phyloP scores from a whole-genome alignment of 108 stramenopile genomes.

The Nitzschia sp. region DNA sequence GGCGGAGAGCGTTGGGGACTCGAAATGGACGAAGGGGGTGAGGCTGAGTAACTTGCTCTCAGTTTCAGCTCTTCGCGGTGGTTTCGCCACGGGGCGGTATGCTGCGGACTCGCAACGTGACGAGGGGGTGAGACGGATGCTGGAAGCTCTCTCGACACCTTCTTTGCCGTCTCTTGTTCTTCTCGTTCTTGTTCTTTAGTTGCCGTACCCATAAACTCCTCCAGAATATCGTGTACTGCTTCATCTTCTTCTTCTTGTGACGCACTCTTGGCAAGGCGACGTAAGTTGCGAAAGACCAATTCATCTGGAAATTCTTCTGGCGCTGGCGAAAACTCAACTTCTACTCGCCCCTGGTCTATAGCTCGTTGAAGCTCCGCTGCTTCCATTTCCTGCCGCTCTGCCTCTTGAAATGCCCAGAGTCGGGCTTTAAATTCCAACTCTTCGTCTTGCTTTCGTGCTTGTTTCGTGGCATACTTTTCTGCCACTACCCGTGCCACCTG shows the following conservation, averaged over 20 bases:
- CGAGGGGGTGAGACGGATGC: not conserved
- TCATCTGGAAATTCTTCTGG: too few relatives aligned
- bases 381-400: not conserved
- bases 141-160: not conserved
- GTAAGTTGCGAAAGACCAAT: not conserved
- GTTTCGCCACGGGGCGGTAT: too few relatives aligned
- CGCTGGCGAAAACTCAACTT: too few relatives aligned
- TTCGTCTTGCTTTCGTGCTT: not conserved
- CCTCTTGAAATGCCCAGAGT: not conserved
- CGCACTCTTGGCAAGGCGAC: too few relatives aligned
- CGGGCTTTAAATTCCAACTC: not conserved
- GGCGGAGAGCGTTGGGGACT: too few relatives aligned
- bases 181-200: not conserved
- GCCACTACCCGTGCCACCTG: not conserved
- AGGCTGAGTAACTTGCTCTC: too few relatives aligned
- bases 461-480: not conserved
- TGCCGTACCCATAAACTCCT: not conserved
- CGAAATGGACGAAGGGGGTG: too few relatives aligned
- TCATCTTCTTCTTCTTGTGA: conserved; percentile 8
- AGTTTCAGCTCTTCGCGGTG: too few relatives aligned
- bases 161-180: not conserved
- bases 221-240: not conserved
- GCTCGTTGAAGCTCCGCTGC: not conserved
- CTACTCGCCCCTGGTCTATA: not conserved
- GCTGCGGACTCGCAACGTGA: too few relatives aligned